These are phyloP conservation scores for Aureobasidium sp. DNA, from an alignment of 2,329 filamentous ascomycete species.

Conservation along the genomic window DNA sequence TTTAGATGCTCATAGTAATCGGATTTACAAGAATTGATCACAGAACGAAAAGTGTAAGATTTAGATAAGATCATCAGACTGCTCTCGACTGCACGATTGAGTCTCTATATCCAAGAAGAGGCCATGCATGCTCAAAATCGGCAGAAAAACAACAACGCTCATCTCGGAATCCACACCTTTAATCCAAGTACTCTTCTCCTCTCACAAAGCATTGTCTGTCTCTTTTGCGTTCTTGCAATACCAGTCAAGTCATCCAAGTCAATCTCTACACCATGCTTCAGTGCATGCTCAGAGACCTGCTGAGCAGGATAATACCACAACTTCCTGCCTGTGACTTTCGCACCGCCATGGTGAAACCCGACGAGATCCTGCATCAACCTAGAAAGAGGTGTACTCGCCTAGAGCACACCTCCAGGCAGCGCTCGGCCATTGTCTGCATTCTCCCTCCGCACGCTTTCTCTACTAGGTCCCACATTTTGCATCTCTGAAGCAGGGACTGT, in stretches of 20 bases:
- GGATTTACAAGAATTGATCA: background rate
- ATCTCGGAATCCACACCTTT: background rate
- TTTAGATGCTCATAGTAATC: no score
- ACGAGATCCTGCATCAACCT: constrained; percentile 3
- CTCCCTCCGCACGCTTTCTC: constrained; percentile 1
- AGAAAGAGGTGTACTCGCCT: constrained; percentile 9
- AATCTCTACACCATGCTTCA: constrained; percentile 1
- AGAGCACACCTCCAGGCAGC: constrained; percentile 20
- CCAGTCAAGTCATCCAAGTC: background rate
- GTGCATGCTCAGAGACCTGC: background rate
- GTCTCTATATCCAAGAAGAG: background rate
- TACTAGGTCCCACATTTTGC: background rate
- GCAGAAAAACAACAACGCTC: background rate
- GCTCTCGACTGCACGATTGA: background rate
- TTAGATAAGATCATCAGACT: background rate
- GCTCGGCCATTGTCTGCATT: background rate
- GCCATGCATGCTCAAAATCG: background rate
- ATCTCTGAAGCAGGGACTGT: background rate
- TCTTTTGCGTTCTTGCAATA: background rate
- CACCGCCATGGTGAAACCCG: background rate
- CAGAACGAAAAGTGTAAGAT: background rate
- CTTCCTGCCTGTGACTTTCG: background rate
- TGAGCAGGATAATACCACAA: background rate
- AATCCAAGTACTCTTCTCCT: background rate
- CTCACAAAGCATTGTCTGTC: background rate